Conservation (phyloP, 352 stramenopile species). For the Saprolegnia diclina region DNA sequence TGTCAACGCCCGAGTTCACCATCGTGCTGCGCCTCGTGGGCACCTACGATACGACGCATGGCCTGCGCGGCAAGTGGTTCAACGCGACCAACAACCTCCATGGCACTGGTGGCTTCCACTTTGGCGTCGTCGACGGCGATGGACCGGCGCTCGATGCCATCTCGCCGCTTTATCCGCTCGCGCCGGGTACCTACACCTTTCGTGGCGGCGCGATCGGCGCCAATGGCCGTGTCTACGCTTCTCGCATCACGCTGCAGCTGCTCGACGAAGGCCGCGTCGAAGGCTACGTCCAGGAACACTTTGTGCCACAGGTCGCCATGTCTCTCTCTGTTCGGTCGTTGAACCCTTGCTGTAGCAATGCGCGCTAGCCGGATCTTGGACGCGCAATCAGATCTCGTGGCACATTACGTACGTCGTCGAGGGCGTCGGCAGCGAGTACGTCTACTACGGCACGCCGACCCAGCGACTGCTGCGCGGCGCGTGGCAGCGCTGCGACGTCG, state of each 20-base stretch:
- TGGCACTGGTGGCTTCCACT: slow-evolving; percentile 12
- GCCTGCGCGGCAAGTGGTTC: slow-evolving; percentile 23
- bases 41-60: not conserved
- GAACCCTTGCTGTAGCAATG: slow-evolving; percentile 5
- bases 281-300: slow-evolving; percentile 13
- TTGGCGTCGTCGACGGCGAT: not conserved
- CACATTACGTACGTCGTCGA: slow-evolving; percentile 5
- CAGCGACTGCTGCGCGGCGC: slow-evolving; percentile 4
- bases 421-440: not conserved
- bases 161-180: slow-evolving; percentile 7
- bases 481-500: slow-evolving; percentile 22
- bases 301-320: slow-evolving; percentile 8
- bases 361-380: slow-evolving; percentile 1
- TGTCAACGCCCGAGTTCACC: not conserved
- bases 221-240: slow-evolving; percentile 20
- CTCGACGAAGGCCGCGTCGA: not conserved
- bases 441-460: slow-evolving; percentile 18
- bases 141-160: not conserved
- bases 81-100: not conserved
- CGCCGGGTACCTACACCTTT: slow-evolving; percentile 12
- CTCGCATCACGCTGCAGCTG: slow-evolving; percentile 5
- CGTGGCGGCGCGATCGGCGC: slow-evolving; percentile 8
- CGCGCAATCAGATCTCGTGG: slow-evolving; percentile 11
- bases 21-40: slow-evolving; percentile 18
- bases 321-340: not conserved